Evolutionary conservation across 176 grass and related monocot genomes (phyloP), one percentile per base, ranked within the genome.

Genomic region (Cenchrus fungigraminus): DNA sequence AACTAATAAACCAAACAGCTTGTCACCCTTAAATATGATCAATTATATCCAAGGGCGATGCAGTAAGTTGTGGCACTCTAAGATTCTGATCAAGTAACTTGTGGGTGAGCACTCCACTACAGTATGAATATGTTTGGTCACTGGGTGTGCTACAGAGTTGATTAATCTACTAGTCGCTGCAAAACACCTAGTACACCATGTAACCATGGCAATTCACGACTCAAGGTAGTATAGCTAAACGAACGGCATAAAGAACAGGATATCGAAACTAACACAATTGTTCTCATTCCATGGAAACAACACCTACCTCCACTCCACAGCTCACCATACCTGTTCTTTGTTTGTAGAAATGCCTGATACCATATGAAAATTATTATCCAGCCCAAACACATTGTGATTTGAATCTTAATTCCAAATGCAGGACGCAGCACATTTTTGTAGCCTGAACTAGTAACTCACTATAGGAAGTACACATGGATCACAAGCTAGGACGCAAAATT

Each of bases 1-100:
- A 44, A 10, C 42, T 1, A 12, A 60, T 46, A 6, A 49, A 68
- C 29, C 22, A 16, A 78, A 32, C 2, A 3, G 5, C 37, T 68
- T 13, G 53, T 63, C 28, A 70, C 43, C 45, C 62, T 40, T 72
- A 62, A 61, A 86, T 71, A 28, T 42, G 58, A 86, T 65, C 61
- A 9, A 73, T 4, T 58, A 40, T 53, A 40, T 53, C 51, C 20
- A 22, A 70, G 62, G 42, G 16, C 11, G 65, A 67, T 16, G 2
- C 12, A 71, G 55, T 65, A 86, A 79, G 28, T 82, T 40, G 46
- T 81, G 50, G 3, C 12, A 76, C 17, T 61, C 67, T 82, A 76
- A 25, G 14, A 57, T 44, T 66, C 60, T 66, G 29, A 63, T 14
- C 25, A 4, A 55, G 15, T 77, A 65, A 82, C 22, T 25, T 25